Conservation (phyloP, 768 basidiomycete species). For the Artomyces pyxidatus region DNA sequence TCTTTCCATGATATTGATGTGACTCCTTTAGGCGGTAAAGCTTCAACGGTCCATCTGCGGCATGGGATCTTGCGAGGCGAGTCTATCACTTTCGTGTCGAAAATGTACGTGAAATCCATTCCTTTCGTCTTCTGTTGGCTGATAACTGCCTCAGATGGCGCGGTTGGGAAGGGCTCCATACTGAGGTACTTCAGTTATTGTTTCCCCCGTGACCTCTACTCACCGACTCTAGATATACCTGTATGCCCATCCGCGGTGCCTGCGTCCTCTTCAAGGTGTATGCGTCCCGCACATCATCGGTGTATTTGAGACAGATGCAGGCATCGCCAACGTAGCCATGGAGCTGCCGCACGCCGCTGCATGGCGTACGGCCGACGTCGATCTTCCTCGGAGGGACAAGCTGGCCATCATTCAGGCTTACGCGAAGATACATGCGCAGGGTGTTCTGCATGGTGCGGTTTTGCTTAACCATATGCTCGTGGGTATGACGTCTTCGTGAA, state of each 20-base stretch:
- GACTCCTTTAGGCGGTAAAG: neutral
- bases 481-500: conserved; percentile 10
- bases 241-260: conserved; percentile 37
- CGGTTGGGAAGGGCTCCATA: too few species aligned
- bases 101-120: neutral
- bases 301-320: conserved; percentile 32
- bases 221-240: conserved; percentile 37
- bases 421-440: conserved; percentile 29
- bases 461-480: conserved; percentile 41
- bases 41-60: neutral
- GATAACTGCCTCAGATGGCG: too few species aligned
- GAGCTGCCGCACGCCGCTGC: conserved; percentile 49
- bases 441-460: conserved; percentile 26
- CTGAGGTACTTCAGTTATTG: too few species aligned
- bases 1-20: too few species aligned
- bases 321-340: conserved; percentile 36
- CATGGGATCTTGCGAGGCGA: neutral
- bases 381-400: conserved; percentile 48
- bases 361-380: conserved; percentile 51
- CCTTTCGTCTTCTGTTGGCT: too few species aligned
- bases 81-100: neutral
- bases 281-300: conserved; percentile 47
- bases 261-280: conserved; percentile 44
- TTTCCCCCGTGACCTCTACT: too few species aligned
- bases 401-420: conserved; percentile 42